Conservation (phyloP, 352 stramenopile species). For the Globisporangium paroecandrum region DNA sequence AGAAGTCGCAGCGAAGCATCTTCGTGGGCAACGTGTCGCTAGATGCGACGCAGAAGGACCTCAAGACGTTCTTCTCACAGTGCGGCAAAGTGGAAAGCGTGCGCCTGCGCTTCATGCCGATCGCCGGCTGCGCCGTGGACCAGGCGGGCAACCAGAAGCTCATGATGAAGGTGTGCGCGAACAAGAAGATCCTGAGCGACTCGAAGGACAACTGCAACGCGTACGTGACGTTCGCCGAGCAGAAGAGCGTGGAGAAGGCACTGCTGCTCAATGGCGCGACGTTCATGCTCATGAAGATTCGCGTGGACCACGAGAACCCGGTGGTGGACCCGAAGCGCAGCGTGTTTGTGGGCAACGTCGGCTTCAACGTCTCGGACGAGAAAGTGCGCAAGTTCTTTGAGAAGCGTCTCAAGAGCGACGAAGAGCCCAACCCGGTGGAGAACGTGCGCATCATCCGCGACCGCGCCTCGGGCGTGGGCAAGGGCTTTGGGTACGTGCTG, state of each 20-base stretch:
- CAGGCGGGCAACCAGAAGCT: conserved; percentile 90
- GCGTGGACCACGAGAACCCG: conserved; percentile 58
- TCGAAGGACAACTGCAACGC: conserved; percentile 90
- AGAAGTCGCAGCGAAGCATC: conserved; percentile 79
- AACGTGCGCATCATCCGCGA: conserved; percentile 90
- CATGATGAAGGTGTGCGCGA: conserved; percentile 89
- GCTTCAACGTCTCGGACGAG: conserved; percentile 84
- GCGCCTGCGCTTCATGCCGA: conserved; percentile 81
- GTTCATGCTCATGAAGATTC: conserved; percentile 61
- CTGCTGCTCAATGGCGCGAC: conserved; percentile 69
- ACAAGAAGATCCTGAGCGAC: conserved; percentile 83
- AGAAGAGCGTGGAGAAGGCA: conserved; percentile 57
- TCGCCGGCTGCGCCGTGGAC: conserved; percentile 81
- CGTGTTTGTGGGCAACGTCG: conserved; percentile 90
- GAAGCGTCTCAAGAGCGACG: conserved; percentile 62
- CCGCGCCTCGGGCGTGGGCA: conserved; percentile 83
- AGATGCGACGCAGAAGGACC: conserved; percentile 70
- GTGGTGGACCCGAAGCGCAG: conserved; percentile 77
- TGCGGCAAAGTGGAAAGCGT: conserved; percentile 87
- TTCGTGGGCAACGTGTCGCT: conserved; percentile 93
- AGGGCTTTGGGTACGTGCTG: conserved; percentile 91
- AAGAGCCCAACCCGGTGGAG: conserved; percentile 65
- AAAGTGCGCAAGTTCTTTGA: conserved; percentile 66
- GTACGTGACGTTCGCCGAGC: conserved; percentile 83
- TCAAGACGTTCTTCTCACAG: conserved; percentile 78